Evolutionary conservation across 2,329 filamentous ascomycete species (phyloP).

Genomic region (Colletotrichum tanaceti): DNA sequence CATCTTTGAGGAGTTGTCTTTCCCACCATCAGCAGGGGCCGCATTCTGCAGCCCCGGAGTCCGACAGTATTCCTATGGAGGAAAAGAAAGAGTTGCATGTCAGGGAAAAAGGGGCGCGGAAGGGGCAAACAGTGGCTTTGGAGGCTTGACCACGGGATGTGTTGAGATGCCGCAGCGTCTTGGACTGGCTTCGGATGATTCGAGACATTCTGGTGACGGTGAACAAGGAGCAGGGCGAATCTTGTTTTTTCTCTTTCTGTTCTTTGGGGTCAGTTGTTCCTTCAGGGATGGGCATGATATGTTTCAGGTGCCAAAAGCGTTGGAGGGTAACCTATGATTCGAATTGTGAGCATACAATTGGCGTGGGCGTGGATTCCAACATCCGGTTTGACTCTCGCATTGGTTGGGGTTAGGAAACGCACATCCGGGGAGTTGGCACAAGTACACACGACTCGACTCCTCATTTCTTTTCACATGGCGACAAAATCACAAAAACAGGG

Average conservation of each 20-base stretch:
- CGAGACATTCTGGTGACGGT: slow-evolving; percentile 33
- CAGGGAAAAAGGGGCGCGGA: slow-evolving; percentile 20
- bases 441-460: slow-evolving; percentile 28
- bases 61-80: slow-evolving; percentile 37
- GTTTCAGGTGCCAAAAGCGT: slow-evolving; percentile 38
- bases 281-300: slow-evolving; percentile 33
- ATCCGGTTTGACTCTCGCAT: slow-evolving; percentile 40
- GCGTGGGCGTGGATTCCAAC: slow-evolving; percentile 39
- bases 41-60: slow-evolving; percentile 41
- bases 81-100: slow-evolving; percentile 34
- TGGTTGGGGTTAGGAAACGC: slow-evolving; percentile 37
- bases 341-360: slow-evolving; percentile 39
- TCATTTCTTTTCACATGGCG: slow-evolving; percentile 32
- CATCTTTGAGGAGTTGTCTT: slow-evolving; percentile 41
- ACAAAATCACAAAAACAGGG: slow-evolving; percentile 40
- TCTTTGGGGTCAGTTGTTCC: slow-evolving; percentile 26
- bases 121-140: slow-evolving; percentile 27
- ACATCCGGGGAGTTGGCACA: slow-evolving; percentile 38
- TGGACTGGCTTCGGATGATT: slow-evolving; percentile 33
- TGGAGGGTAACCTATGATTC: slow-evolving; percentile 39
- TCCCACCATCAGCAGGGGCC: slow-evolving; percentile 35
- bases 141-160: slow-evolving; percentile 19
- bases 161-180: slow-evolving; percentile 31
- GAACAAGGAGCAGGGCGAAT: slow-evolving; percentile 37
- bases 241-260: slow-evolving; percentile 6